Percentiles rank a stretch among this genome's conserved stretches.
phyloP scores from a whole-genome alignment of 306 rosid genomes.

The Morella rubra region DNA sequence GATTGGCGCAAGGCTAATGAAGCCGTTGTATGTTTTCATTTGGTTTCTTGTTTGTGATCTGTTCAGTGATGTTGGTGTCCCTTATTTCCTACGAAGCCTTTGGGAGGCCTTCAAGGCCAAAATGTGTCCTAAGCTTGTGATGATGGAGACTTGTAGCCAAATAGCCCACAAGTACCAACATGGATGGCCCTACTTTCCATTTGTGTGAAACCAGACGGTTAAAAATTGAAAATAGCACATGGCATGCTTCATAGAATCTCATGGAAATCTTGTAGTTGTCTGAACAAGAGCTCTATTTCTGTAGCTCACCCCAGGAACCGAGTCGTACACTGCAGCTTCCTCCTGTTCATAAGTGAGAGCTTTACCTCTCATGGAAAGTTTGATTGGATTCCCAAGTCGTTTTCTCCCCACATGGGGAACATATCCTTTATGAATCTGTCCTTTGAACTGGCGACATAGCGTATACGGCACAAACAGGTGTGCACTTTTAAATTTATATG shows the following conservation, averaged over 20 bases:
- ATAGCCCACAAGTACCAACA: slow-evolving; percentile 4
- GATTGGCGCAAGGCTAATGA: neutral
- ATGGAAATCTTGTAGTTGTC: slow-evolving; percentile 7
- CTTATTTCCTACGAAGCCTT: neutral
- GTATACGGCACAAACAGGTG: slow-evolving; percentile 32
- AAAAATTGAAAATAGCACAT: slow-evolving; percentile 34
- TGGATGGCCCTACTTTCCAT: slow-evolving; percentile 31
- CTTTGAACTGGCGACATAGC: slow-evolving; percentile 26
- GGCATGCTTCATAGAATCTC: slow-evolving; percentile 22
- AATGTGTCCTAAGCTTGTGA: neutral
- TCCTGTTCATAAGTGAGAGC: neutral
- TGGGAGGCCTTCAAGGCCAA: neutral
- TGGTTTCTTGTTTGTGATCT: no score
- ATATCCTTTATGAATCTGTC: slow-evolving; percentile 16
- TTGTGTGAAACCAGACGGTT: slow-evolving; percentile 10
- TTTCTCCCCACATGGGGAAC: slow-evolving; percentile 24
- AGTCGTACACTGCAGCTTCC: neutral
- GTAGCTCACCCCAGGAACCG: neutral
- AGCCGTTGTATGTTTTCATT: no score
- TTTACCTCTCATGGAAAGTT: neutral
- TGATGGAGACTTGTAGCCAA: neutral
- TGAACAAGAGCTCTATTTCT: neutral
- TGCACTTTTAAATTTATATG: slow-evolving; percentile 7
- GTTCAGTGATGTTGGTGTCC: neutral
- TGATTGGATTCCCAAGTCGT: neutral